These are phyloP conservation scores for Podila epicladia DNA, from an alignment of 192 early-diverging fungal species.

Conservation along the genomic window DNA sequence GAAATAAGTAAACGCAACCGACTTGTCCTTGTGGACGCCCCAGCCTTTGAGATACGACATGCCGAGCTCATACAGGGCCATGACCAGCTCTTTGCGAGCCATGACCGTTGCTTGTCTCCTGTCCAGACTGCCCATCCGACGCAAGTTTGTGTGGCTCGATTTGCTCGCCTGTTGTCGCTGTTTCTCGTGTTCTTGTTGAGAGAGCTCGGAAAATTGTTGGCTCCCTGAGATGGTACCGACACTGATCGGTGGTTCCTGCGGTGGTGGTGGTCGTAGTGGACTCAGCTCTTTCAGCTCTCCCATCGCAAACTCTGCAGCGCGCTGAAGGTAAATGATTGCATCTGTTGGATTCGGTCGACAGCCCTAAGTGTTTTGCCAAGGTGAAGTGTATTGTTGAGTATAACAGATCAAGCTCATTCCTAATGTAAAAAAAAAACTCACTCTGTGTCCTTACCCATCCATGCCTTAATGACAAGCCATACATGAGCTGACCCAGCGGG, in stretches of 20 bases:
- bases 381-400: not conserved
- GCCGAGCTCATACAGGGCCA: constrained; percentile 86
- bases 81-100: constrained; percentile 73
- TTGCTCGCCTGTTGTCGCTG: not conserved
- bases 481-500: constrained; percentile 82
- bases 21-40: constrained; percentile 81
- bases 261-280: not conserved
- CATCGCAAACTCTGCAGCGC: constrained; percentile 79
- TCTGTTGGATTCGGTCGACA: constrained; percentile 71
- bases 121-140: constrained; percentile 27
- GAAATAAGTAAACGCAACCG: constrained; percentile 81
- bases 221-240: constrained; percentile 18
- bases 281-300: constrained; percentile 61
- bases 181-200: not conserved
- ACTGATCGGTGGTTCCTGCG: not conserved
- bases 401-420: not conserved
- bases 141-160: not conserved
- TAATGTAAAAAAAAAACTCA: not conserved
- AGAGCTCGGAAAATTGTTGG: not conserved
- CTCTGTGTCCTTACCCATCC: constrained; percentile 70
- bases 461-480: constrained; percentile 80
- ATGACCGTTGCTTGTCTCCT: constrained; percentile 23
- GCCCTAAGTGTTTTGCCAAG: constrained; percentile 48
- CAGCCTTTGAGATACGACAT: constrained; percentile 85
- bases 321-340: constrained; percentile 78